Base-by-base conservation (phyloP, 139 green algal species). In the Picochlorum sp. region DNA sequence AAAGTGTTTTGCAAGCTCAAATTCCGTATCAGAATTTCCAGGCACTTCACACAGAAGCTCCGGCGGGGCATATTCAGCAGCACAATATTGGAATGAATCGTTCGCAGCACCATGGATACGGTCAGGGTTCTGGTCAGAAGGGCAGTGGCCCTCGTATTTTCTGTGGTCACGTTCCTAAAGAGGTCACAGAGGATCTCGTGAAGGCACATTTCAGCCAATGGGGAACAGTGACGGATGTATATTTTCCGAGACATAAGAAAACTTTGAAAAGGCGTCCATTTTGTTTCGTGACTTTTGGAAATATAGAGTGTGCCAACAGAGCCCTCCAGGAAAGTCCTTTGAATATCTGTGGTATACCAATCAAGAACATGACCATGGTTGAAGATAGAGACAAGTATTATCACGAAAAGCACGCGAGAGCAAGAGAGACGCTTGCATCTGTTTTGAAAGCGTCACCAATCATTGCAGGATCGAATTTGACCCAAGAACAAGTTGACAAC, bases 141-240 rank as follows among this genome's bases (percentile, higher is more conserved):
- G 71, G 71, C 15, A 60, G 60, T 13, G 71, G 71, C 2, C 71
- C 71, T n/a, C 66, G 71, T 26, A 45, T 78, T 15, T 78, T 78
- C 24, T 74, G 66, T 28, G 71, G 71, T 24, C 71, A 78, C 18
- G 71, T 78, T 9, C 71, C 71, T 20, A 78, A 78, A 66, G 71
- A 78, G 31, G 73, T 67, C n/a, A 72, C 64, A n/a, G 73, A 79
- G n/a, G 63, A 72, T 30, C 50, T 72, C n/a, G 73, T 79, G 15
- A 60, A 56, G 7, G 23, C 51, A 4, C 73, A 79, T 51, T 79
- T 79, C 18, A 67, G 49, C 41, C 45, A 49, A 20, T 79, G 67
- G 67, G 73, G 73, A 21, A 52, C 49, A 26, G 73, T 79, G 16
- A 68, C 56, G 6, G 73, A 79, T 45, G 73, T 79, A 8, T 79